Conservation (phyloP, 2,329 filamentous ascomycete genomes). For the Fusarium tuaranense region DNA sequence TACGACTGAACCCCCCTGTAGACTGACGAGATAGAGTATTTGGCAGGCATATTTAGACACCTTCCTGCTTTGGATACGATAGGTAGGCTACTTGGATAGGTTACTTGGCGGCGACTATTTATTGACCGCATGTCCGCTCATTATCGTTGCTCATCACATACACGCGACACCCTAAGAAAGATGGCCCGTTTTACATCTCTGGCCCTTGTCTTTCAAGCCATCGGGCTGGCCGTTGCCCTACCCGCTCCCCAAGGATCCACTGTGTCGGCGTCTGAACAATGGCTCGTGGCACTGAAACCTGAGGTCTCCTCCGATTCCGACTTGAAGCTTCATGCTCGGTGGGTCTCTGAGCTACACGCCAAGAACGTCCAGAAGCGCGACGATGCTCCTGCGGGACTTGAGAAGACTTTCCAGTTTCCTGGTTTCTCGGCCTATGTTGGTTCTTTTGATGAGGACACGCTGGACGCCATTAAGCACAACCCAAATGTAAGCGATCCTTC, state of each 20-base stretch:
- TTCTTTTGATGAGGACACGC: background rate
- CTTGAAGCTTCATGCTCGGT: conserved; percentile 13
- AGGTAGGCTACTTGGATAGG: background rate
- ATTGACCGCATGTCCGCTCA: background rate
- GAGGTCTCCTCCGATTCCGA: background rate
- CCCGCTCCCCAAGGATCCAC: background rate
- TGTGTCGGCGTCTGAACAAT: background rate
- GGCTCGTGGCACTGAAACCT: conserved; percentile 11
- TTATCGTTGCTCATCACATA: background rate
- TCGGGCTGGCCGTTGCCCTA: background rate
- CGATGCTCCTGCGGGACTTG: background rate
- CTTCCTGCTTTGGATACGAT: background rate
- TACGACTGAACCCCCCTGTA: background rate
- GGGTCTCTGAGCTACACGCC: conserved; percentile 19
- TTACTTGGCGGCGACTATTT: background rate
- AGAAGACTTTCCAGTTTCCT: conserved; percentile 15
- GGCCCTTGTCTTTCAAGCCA: background rate
- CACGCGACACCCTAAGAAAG: background rate
- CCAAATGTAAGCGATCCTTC: background rate
- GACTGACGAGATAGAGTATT: background rate
- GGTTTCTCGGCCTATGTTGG: conserved; percentile 17
- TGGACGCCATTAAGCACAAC: background rate
- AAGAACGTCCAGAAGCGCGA: conserved; percentile 4
- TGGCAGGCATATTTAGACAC: background rate
- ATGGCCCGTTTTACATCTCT: background rate